A percentile compares a stretch with the other conserved stretches of the same genome.
These are phyloP conservation scores for Cicer yamashitae DNA, from an alignment of 306 rosid species.

Conservation along the genomic window DNA sequence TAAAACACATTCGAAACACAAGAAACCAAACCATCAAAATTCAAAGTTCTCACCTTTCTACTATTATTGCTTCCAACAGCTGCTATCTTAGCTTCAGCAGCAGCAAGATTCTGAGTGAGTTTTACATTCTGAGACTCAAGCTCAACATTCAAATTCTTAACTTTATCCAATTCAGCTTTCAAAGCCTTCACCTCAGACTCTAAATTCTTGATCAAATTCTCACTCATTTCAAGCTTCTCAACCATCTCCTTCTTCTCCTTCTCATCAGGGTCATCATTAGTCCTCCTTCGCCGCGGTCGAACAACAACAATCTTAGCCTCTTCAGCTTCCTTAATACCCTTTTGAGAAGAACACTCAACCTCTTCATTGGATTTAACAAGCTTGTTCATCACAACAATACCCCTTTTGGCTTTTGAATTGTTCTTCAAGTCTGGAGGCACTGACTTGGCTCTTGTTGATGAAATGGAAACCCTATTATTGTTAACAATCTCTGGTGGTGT, in stretches of 20 bases:
- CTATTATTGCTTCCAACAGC: conserved; percentile 36
- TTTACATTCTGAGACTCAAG: conserved; percentile 65
- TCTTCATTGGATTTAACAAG: conserved; percentile 54
- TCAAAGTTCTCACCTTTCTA: conserved; percentile 56
- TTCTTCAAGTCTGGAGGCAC: conserved; percentile 59
- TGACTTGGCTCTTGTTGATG: conserved; percentile 59
- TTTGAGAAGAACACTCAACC: conserved; percentile 58
- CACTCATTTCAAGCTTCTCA: conserved; percentile 59
- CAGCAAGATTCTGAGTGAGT: conserved; percentile 67
- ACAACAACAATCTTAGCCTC: conserved; percentile 49
- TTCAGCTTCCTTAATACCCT: conserved; percentile 52
- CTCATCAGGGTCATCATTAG: conserved; percentile 56
- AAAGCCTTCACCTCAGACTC: conserved; percentile 61
- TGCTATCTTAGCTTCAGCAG: conserved; percentile 67
- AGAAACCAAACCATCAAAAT: conserved; percentile 28
- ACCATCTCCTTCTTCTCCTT: conserved; percentile 53
- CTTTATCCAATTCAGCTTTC: conserved; percentile 74
- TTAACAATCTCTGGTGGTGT: conserved; percentile 48
- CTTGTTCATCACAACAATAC: conserved; percentile 47
- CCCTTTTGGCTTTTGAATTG: conserved; percentile 54
- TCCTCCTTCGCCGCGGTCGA: conserved; percentile 52
- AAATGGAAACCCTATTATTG: conserved; percentile 27
- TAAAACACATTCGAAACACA: neutral
- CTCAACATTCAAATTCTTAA: conserved; percentile 62
- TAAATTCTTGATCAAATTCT: conserved; percentile 64